Base-by-base conservation (phyloP, 345 rosid species). In the Jatropha curcas region DNA sequence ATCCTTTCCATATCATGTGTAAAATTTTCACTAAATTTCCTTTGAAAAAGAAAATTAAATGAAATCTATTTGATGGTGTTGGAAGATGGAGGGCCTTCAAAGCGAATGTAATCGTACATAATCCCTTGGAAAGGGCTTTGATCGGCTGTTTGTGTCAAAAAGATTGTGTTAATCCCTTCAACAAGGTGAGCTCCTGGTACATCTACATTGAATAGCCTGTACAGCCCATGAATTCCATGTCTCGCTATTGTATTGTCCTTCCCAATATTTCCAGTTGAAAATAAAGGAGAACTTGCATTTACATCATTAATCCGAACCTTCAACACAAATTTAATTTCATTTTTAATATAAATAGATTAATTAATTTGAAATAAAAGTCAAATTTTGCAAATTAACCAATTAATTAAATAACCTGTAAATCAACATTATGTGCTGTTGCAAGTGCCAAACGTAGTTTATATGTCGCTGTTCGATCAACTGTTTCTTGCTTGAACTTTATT, bases 71-170 rank as follows among this genome's bases (percentile, higher is more conserved):
- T 31, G 24, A 17, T 5, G 9, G 53, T 25, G 13, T 13, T 59
- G 9, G 39, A 28, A 39, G 68, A 22, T 66, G 86, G 71, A 53
- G 92, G 88, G 22, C 69, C 83, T 48, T 90, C 97, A 0, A 92
- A 77, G 27, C 97, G 91, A 71, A 90, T 88, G 52, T 88, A 90
- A 68, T 92, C 97, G 30, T 90, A 92, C 97, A 92, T 82, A 61
- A 92, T 71, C 37, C 97, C 97, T 80, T 86, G 93, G 58, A 92
- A 92, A 63, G 92, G 97, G 63, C 90, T 84, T n/a, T n/a, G n/a
- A 12, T 0, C 53, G 34, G 79, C 68, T 1, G 86, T 58, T 70
- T 85, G 92, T 9, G 88, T 82, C 25, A 92, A 85, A 68, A 80
- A 92, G 24, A 92, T 81, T 11, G 87, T 79, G 67, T 90, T 92